Percentiles rank a stretch among this genome's conserved stretches.
Conservation (phyloP, 2,329 filamentous ascomycete genomes). For the Coniochaeta sp. region DNA sequence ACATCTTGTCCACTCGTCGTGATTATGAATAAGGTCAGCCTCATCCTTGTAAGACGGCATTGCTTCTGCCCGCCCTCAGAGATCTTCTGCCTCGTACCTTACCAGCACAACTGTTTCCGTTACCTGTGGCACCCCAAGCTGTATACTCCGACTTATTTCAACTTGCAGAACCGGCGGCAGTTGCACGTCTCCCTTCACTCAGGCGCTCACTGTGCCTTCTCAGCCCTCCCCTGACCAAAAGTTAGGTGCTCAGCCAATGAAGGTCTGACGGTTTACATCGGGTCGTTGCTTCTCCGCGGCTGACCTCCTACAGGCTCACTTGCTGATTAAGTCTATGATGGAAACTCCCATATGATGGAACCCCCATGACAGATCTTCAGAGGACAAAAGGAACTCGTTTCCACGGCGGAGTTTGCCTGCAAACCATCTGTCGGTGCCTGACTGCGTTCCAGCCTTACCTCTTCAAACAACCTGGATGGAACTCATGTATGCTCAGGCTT, state of each 20-base stretch:
- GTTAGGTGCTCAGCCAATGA: background rate
- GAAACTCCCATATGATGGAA: background rate
- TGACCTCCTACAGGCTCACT: background rate
- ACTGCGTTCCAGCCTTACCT: too few species aligned
- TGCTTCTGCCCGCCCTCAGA: background rate
- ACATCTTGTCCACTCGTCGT: background rate
- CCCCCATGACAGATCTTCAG: too few species aligned
- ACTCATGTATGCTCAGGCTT: too few species aligned
- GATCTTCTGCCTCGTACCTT: background rate
- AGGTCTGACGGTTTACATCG: background rate
- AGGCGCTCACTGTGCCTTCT: background rate
- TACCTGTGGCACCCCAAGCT: background rate
- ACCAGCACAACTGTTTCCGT: background rate
- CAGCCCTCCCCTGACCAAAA: background rate
- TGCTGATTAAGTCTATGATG: background rate
- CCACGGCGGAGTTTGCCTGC: too few species aligned
- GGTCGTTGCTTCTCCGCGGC: background rate
- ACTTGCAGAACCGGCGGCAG: background rate
- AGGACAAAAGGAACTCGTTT: too few species aligned
- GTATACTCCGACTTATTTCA: background rate
- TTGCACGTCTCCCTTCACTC: background rate
- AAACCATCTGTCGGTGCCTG: too few species aligned
- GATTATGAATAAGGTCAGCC: background rate
- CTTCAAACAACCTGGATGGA: too few species aligned
- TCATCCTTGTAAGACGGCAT: background rate